These are phyloP conservation scores for Sonneratia alba DNA, from an alignment of 345 rosid genomes.

Conservation along the genomic window DNA sequence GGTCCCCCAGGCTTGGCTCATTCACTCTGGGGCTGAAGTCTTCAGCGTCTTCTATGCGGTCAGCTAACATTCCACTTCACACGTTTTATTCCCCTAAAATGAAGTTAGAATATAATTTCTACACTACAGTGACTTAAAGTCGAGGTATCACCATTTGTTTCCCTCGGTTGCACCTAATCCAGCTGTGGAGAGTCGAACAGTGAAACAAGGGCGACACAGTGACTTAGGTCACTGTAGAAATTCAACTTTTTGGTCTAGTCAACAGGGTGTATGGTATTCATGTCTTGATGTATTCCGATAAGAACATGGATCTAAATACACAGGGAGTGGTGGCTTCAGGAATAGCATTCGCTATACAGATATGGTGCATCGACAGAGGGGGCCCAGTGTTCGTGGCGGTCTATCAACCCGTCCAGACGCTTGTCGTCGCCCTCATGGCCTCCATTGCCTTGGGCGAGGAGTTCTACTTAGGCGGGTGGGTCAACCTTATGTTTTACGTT, in stretches of 20 bases:
- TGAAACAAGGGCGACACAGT: too few species aligned
- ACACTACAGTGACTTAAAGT: too few species aligned
- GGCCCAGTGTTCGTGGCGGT: conserved; percentile 99
- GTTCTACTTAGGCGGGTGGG: conserved; percentile 93
- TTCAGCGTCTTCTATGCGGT: conserved; percentile 55
- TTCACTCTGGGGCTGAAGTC: conserved; percentile 39
- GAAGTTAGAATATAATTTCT: too few species aligned
- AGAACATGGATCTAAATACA: conserved; percentile 14
- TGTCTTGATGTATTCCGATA: background rate
- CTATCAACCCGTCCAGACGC: conserved; percentile 95
- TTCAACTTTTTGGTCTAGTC: background rate
- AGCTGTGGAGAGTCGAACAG: too few species aligned
- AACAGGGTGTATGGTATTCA: background rate
- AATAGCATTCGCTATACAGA: conserved; percentile 95
- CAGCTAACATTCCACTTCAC: conserved; percentile 6
- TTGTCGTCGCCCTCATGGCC: conserved; percentile 94
- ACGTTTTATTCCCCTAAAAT: background rate
- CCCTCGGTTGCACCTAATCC: too few species aligned
- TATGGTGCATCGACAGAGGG: conserved; percentile 98
- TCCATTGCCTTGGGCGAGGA: conserved; percentile 79
- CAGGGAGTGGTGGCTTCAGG: conserved; percentile 99
- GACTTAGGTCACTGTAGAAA: too few species aligned
- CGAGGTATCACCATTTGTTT: too few species aligned
- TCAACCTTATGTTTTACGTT: background rate
- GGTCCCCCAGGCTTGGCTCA: conserved; percentile 44